Conservation (phyloP, 108 stramenopile genomes). For the Cyclotella choctawhatcheeana region DNA sequence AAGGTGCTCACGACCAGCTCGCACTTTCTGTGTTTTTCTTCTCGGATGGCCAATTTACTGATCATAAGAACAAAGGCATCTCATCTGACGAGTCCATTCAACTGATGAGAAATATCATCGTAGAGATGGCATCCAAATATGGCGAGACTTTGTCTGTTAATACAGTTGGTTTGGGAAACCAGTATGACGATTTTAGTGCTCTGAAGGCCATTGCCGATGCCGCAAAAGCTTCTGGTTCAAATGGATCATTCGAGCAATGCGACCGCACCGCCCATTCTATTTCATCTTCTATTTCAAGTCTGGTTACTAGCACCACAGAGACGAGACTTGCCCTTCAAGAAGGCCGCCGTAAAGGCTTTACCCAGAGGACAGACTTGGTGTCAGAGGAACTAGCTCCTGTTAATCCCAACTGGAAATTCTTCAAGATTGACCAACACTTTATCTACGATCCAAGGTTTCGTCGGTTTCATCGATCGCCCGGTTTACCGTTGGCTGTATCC, state of each 20-base stretch:
- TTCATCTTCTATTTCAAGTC: conserved; percentile 48
- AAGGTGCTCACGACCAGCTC: conserved; percentile 21
- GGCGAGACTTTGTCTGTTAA: conserved; percentile 23
- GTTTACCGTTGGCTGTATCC: background rate
- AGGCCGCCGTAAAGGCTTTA: conserved; percentile 28
- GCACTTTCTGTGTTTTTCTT: conserved; percentile 39
- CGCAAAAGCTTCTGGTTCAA: conserved; percentile 28
- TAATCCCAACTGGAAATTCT: conserved; percentile 45
- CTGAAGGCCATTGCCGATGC: conserved; percentile 32
- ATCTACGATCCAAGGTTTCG: conserved; percentile 20
- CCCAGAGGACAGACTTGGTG: conserved; percentile 29
- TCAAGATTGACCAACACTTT: conserved; percentile 36
- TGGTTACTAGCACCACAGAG: conserved; percentile 53
- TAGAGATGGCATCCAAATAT: conserved; percentile 18
- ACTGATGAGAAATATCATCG: conserved; percentile 21
- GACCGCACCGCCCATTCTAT: conserved; percentile 53
- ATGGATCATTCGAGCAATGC: conserved; percentile 53
- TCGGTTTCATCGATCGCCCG: background rate
- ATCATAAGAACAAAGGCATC: conserved; percentile 26
- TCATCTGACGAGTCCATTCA: conserved; percentile 17
- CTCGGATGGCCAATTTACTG: conserved; percentile 37
- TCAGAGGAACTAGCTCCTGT: conserved; percentile 24
- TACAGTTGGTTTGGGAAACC: conserved; percentile 41
- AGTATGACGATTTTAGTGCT: conserved; percentile 25
- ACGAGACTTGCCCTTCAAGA: conserved; percentile 45